Base-by-base conservation (phyloP, 106 monocot species). In the Chionographis japonica region DNA sequence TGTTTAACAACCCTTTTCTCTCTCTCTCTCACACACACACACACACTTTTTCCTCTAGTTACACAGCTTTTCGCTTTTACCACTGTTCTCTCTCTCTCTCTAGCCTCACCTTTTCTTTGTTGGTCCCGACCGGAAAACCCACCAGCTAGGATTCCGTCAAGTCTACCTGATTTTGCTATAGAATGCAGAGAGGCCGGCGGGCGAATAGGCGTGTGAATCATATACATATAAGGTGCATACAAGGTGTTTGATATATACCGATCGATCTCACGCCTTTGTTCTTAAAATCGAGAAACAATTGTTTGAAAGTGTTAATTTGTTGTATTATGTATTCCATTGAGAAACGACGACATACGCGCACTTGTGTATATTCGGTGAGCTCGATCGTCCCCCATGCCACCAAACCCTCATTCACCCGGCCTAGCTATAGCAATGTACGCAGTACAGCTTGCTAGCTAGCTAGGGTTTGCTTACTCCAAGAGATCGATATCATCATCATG, bases 1-100 rank as follows among this genome's bases (percentile, higher is more conserved):
- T 57, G 91, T 84, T 42, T 68, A 14, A 27, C 16, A 8, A 3
- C 57, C 54, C 58, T 39, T 56, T 65, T 63, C 40, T 40, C n/a
- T 61, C 60, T 49, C 49, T 67, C 18, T 68, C 61, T 39, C 66
- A 54, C 27, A 0, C 46, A 46, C 46, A 27, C 27, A 27, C 27
- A 27, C 27, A 27, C 27, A 27, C 27, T 27, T 27, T 27, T 27
- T 27, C 1, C 27, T 27, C 27, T 27, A 27, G 27, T 27, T 27
- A 27, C 27, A 27, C 27, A 27, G 27, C 27, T 27, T 27, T 27
- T 27, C 27, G 27, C 27, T 27, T 27, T 27, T 27, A 27, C 27
- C 27, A 27, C 27, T 27, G 27, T 27, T 27, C 27, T 27, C 50
- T 57, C 11, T n/a, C n/a, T 76, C 68, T 67, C 77, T 63, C 57